Percentiles rank a stretch among this genome's conserved stretches.
Evolutionary conservation across 164 flowering plant genomes (phyloP).

Genomic region (Kingdonia uniflora): DNA sequence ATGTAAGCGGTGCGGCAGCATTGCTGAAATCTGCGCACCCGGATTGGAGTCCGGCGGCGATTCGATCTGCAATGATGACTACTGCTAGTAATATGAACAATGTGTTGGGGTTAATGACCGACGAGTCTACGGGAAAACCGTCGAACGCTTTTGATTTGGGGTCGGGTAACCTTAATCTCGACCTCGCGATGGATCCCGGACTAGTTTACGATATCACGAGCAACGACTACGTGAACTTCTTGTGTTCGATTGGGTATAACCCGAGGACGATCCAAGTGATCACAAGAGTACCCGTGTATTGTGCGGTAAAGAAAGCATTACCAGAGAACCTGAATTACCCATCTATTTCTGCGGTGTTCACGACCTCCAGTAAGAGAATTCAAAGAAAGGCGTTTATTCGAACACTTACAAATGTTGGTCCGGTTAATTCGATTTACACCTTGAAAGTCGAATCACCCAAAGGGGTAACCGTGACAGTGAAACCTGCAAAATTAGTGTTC

Average conservation of each 20-base stretch:
- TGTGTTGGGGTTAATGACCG: constrained; percentile 30
- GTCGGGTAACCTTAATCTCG: constrained; percentile 57
- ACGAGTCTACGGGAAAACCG: constrained; percentile 57
- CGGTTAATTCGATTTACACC: constrained; percentile 41
- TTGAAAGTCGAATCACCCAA: constrained; percentile 33
- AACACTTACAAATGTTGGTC: constrained; percentile 70
- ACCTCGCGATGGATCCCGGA: constrained; percentile 70
- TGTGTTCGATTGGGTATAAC: constrained; percentile 58
- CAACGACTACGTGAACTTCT: constrained; percentile 47
- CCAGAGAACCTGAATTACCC: constrained; percentile 81
- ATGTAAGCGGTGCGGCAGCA: constrained; percentile 82
- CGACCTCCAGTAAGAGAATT: constrained; percentile 18
- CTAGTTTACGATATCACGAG: constrained; percentile 50
- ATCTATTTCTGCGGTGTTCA: constrained; percentile 45
- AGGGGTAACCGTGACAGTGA: constrained; percentile 60
- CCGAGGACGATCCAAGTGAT: constrained; percentile 57
- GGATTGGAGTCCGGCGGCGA: constrained; percentile 70
- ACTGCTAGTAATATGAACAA: constrained; percentile 44
- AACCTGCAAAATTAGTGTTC: constrained; percentile 52
- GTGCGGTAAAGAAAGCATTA: constrained; percentile 32
- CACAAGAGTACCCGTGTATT: constrained; percentile 34
- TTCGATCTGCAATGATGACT: constrained; percentile 83
- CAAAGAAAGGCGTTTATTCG: constrained; percentile 40
- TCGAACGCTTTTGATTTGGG: constrained; percentile 57
- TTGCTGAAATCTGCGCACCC: constrained; percentile 72